Base-by-base conservation (phyloP, 371 early-diverging fungal genomes). In the Mortierella sp. region DNA sequence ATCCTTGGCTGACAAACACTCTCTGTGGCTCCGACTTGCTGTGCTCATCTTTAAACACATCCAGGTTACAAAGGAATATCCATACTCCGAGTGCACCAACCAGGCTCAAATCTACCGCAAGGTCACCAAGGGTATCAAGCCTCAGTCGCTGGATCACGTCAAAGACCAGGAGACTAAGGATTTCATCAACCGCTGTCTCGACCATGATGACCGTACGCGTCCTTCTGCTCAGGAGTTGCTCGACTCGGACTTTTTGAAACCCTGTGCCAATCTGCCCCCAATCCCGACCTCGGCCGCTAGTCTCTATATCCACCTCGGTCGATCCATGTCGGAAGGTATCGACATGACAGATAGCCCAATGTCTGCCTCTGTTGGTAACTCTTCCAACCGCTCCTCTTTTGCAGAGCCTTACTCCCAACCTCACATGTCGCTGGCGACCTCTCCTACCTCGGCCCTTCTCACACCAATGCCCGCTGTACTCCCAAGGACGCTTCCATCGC, bases 11-110 rank as follows among this genome's bases (percentile, higher is more conserved):
- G 28, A 34, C 52, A 68, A 26, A 44, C 58, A 28, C 52, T 50
- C 50, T 72, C 28, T 71, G 21, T 7, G 47, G 47, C 75, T 75
- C 55, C 58, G 34, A 34, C 60, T 34, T 70, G 28, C 34, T 57
- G 38, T 73, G 21, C 63, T 80, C 52, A n/a, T 38, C 44, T 60
- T 50, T 57, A 26, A 26, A 28, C n/a, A 31, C 58, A 55, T 54
- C 48, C 63, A 86, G 86, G 86, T 86, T 34, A 97, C 97, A 11
- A 95, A 95, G 72, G 96, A 95, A 84, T 96, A 96, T 89, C 97
- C 98, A 13, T 97, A 97, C 88, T 91, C 90, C 57, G 97, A 98
- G 83, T 97, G 96, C 83, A 94, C 92, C 48, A 97, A 96, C 84
- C 95, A 96, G 38, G 95, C 96, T 50, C 97, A 97, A 84, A 95